These are phyloP conservation scores for Gloeostereum incarnatum DNA, from an alignment of 768 basidiomycete genomes.

Conservation along the genomic window DNA sequence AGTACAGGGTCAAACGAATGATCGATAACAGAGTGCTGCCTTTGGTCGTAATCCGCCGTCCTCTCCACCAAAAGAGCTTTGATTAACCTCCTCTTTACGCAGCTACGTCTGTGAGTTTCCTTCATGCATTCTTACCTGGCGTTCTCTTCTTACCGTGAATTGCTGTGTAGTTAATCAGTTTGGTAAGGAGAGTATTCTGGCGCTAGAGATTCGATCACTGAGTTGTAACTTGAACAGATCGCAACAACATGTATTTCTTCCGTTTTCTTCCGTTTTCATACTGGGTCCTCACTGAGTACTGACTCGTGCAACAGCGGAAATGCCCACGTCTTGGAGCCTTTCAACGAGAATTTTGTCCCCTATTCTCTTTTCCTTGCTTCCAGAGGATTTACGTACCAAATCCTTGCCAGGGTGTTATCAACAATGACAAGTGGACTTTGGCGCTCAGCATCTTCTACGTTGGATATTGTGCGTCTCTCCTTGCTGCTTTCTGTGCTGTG, in stretches of 20 bases:
- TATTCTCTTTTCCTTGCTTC: background rate
- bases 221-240: constrained; percentile 23
- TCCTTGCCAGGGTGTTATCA: constrained; percentile 30
- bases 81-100: background rate
- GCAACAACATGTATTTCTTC: constrained; percentile 40
- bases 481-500: background rate
- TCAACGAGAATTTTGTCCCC: constrained; percentile 45
- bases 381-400: background rate
- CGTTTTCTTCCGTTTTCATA: constrained; percentile 1
- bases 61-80: background rate
- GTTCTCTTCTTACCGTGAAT: background rate
- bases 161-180: constrained; percentile 32
- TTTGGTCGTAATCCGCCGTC: constrained; percentile 26
- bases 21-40: constrained; percentile 43
- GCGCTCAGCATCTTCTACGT: constrained; percentile 52
- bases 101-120: constrained; percentile 39
- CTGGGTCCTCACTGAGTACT: no score
- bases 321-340: constrained; percentile 40
- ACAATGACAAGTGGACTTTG: constrained; percentile 48
- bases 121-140: constrained; percentile 12
- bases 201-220: background rate
- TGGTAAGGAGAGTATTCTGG: constrained; percentile 19
- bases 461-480: constrained; percentile 36
- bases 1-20: constrained; percentile 29
- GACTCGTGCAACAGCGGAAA: constrained; percentile 41